These are phyloP conservation scores for Trichoderma lentiforme DNA, from an alignment of 2,329 filamentous ascomycete species.

Conservation along the genomic window DNA sequence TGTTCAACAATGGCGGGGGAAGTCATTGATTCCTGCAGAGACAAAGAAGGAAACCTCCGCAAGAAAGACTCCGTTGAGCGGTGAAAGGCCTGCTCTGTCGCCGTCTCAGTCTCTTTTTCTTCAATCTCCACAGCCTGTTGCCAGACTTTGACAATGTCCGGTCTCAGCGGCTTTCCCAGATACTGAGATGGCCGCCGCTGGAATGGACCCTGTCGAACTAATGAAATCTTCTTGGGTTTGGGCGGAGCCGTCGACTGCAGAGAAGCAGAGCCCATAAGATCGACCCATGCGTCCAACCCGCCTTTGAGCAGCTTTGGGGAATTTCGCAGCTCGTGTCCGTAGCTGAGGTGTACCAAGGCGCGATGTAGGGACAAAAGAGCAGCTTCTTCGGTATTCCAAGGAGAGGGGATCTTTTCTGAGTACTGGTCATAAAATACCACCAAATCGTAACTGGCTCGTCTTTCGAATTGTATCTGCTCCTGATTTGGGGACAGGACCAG, in stretches of 20 bases:
- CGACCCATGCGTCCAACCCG: constrained; percentile 81
- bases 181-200: constrained; percentile 38
- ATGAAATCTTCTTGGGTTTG: constrained; percentile 2
- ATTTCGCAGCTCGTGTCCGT: constrained; percentile 68
- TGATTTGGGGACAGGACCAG: constrained; percentile 66
- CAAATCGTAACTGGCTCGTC: constrained; percentile 73
- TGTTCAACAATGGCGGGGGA: constrained; percentile 33
- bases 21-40: constrained; percentile 57
- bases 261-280: constrained; percentile 71
- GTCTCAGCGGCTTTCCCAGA: constrained; percentile 65
- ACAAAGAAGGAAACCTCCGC: constrained; percentile 72
- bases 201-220: not conserved
- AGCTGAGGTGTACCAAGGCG: constrained; percentile 80
- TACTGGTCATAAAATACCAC: constrained; percentile 86
- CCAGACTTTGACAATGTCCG: constrained; percentile 79
- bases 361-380: constrained; percentile 72
- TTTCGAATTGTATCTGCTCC: constrained; percentile 73
- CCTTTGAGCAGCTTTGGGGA: constrained; percentile 76
- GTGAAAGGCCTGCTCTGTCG: constrained; percentile 53
- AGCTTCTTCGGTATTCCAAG: constrained; percentile 39
- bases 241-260: constrained; percentile 41
- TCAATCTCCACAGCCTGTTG: constrained; percentile 71
- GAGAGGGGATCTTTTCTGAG: constrained; percentile 49
- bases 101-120: constrained; percentile 34
- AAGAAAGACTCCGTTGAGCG: constrained; percentile 81